Conservation (phyloP, 2,329 filamentous ascomycete species). For the Chrysoporthe deuterocubensis region DNA sequence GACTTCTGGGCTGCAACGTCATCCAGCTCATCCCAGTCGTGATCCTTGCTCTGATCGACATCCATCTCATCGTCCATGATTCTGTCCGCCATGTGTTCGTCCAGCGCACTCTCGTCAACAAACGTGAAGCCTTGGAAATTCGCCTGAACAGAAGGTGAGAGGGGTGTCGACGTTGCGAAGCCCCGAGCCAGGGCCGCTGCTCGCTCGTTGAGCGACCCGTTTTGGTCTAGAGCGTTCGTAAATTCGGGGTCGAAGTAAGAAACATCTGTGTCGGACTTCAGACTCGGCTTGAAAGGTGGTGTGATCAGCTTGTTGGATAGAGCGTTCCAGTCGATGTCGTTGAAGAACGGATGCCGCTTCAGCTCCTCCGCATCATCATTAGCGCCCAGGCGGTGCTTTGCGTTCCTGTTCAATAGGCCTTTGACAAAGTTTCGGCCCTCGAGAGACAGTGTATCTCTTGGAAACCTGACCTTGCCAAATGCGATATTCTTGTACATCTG, state of each 20-base stretch:
- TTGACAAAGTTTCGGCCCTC: constrained; percentile 99
- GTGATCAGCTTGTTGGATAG: constrained; percentile 89
- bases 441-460: constrained; percentile 88
- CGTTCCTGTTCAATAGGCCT: constrained; percentile 93
- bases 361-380: constrained; percentile 91
- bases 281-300: constrained; percentile 95
- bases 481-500: constrained; percentile 99
- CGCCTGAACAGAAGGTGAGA: constrained; percentile 94
- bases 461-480: constrained; percentile 97
- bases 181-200: constrained; percentile 85
- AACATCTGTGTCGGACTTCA: constrained; percentile 94
- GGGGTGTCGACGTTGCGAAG: constrained; percentile 85
- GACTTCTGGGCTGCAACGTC: constrained; percentile 56
- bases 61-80: constrained; percentile 64
- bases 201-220: constrained; percentile 86
- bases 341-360: constrained; percentile 93
- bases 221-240: constrained; percentile 88
- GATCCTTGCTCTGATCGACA: constrained; percentile 46
- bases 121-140: constrained; percentile 99
- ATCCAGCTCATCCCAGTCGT: constrained; percentile 63
- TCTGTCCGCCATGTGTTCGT: constrained; percentile 74
- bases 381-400: constrained; percentile 90
- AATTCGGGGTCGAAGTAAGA: constrained; percentile 99
- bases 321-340: constrained; percentile 89
- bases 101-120: constrained; percentile 95